These are phyloP conservation scores for Cymbidium sinense DNA, from an alignment of 106 monocot species.

Conservation along the genomic window DNA sequence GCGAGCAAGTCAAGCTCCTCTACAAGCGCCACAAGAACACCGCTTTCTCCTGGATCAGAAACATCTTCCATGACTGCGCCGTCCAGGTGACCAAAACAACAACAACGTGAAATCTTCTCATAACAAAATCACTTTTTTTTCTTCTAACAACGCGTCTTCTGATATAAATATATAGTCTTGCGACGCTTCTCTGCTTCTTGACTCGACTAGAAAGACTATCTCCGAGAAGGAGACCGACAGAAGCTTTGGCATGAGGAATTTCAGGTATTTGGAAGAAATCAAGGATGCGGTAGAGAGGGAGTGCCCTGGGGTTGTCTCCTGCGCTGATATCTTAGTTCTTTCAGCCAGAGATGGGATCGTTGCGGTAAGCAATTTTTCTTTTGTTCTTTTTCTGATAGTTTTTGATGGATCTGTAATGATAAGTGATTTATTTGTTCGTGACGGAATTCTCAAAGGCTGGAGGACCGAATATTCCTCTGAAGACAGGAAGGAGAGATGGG, in stretches of 20 bases:
- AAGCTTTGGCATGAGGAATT: conserved; percentile 85
- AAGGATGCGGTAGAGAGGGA: conserved; percentile 89
- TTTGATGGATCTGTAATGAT: no score
- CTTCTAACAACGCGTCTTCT: not conserved
- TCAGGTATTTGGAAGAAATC: conserved; percentile 66
- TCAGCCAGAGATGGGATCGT: conserved; percentile 70
- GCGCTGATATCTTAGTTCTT: conserved; percentile 66
- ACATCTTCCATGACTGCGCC: conserved; percentile 88
- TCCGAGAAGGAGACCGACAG: conserved; percentile 85
- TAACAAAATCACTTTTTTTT: no score
- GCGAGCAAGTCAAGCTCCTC: conserved; percentile 70
- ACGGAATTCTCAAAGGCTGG: conserved; percentile 24
- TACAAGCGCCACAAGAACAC: conserved; percentile 95
- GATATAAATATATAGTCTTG: conserved; percentile 43
- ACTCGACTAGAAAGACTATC: conserved; percentile 58
- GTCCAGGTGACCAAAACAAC: conserved; percentile 40
- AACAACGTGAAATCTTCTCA: no score
- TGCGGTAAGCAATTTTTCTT: conserved; percentile 29
- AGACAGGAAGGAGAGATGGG: conserved; percentile 71
- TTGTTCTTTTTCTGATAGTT: not conserved
- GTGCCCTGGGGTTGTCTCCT: conserved; percentile 80
- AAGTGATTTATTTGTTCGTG: not conserved
- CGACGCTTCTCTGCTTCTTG: conserved; percentile 73
- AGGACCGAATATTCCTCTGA: conserved; percentile 71
- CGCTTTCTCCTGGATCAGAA: conserved; percentile 83